Evolutionary conservation across 1,284 basidiomycete genomes (phyloP).

Genomic region (Cryptococcus wingfieldii): DNA sequence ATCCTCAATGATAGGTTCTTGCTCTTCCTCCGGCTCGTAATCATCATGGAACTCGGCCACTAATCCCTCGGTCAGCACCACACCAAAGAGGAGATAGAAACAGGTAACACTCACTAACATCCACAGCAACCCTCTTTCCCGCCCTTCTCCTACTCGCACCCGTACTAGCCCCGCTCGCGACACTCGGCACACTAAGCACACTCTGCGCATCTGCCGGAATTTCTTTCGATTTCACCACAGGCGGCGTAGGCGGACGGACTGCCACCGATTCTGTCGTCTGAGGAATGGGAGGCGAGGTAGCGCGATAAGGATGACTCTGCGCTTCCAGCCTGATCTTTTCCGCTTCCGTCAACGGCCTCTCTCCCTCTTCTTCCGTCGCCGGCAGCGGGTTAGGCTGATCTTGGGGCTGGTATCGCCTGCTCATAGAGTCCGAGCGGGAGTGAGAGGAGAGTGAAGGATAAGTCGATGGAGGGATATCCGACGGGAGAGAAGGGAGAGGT

Average conservation of each 20-base stretch:
- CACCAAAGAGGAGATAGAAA: background rate
- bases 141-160: conserved; percentile 12
- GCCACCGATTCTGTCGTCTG: background rate
- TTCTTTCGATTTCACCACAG: background rate
- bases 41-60: conserved; percentile 31
- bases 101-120: conserved; percentile 22
- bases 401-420: too few species aligned
- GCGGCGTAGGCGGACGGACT: background rate
- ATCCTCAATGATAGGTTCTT: conserved; percentile 29
- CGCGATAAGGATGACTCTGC: background rate
- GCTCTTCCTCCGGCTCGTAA: conserved; percentile 19
- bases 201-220: conserved; percentile 8
- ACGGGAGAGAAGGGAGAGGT: conserved; percentile 11
- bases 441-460: too few species aligned
- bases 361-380: background rate
- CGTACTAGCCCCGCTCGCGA: conserved; percentile 4
- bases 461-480: background rate
- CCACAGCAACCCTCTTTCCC: conserved; percentile 15
- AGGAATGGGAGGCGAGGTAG: background rate
- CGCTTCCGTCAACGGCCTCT: background rate
- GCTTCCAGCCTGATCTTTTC: background rate
- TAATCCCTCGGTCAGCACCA: conserved; percentile 1
- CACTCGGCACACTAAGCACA: conserved; percentile 3
- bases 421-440: too few species aligned
- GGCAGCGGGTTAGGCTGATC: background rate